phyloP scores from a whole-genome alignment of 2,329 filamentous ascomycete species.

The Fusarium buxicola region DNA sequence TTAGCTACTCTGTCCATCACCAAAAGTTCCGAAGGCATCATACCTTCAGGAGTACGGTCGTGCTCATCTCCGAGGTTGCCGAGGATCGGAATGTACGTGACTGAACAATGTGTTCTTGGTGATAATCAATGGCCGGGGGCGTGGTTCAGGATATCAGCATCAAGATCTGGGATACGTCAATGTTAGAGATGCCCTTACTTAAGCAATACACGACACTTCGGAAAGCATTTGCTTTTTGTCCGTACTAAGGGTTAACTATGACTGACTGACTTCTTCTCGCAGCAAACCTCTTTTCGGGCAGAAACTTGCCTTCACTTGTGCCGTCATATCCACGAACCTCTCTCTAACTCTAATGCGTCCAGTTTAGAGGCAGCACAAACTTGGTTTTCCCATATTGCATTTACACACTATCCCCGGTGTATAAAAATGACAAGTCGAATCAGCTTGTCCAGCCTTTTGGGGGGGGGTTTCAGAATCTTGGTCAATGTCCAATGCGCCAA shows the following conservation, averaged over 20 bases:
- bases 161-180: constrained; percentile 16
- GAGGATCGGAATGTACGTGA: constrained; percentile 6
- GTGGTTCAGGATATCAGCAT: constrained; percentile 15
- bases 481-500: too few relatives aligned
- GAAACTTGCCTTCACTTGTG: background rate
- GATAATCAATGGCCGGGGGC: constrained; percentile 8
- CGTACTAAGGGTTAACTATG: too few relatives aligned
- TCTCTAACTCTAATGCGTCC: background rate
- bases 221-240: constrained; percentile 19
- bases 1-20: background rate
- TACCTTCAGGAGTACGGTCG: background rate
- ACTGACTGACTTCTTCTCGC: background rate
- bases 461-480: background rate
- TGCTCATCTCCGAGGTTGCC: constrained; percentile 9
- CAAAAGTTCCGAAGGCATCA: constrained; percentile 6
- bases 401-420: background rate
- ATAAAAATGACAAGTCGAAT: constrained; percentile 7
- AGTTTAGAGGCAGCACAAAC: background rate
- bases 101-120: constrained; percentile 4
- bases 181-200: constrained; percentile 9
- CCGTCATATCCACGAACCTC: background rate
- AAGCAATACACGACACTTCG: constrained; percentile 19
- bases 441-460: background rate
- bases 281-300: background rate
- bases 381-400: background rate